phyloP scores from a whole-genome alignment of 257 asterid genomes.

The Coffea eugenioides region DNA sequence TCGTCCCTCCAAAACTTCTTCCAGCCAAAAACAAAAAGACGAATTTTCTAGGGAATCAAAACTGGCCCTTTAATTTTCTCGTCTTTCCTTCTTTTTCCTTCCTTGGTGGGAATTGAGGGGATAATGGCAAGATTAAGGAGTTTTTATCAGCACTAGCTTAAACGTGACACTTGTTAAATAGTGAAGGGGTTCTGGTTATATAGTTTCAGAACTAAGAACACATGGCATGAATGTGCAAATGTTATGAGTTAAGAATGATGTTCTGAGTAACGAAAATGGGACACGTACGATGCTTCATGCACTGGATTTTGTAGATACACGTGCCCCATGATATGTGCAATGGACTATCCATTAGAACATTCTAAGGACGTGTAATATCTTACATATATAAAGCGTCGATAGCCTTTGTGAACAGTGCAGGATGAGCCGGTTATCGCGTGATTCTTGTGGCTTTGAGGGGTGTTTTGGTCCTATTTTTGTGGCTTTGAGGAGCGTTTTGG shows the following conservation, averaged over 20 bases:
- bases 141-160: background rate
- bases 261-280: background rate
- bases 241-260: no score
- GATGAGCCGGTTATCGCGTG: no score
- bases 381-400: no score
- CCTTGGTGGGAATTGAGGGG: background rate
- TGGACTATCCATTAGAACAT: no score
- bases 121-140: background rate
- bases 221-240: background rate
- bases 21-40: background rate
- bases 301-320: background rate
- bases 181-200: background rate
- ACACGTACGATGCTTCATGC: background rate
- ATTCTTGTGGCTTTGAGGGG: no score
- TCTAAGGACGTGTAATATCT: no score
- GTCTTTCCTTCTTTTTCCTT: background rate
- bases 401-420: no score
- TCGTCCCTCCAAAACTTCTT: no score
- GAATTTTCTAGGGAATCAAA: no score
- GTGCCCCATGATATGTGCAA: no score
- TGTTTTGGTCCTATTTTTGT: no score
- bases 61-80: background rate
- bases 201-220: background rate
- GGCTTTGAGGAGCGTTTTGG: no score
- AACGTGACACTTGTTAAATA: background rate